Evolutionary conservation across 805 yeast species (phyloP).

Genomic region (Saturnispora ahearnii): DNA sequence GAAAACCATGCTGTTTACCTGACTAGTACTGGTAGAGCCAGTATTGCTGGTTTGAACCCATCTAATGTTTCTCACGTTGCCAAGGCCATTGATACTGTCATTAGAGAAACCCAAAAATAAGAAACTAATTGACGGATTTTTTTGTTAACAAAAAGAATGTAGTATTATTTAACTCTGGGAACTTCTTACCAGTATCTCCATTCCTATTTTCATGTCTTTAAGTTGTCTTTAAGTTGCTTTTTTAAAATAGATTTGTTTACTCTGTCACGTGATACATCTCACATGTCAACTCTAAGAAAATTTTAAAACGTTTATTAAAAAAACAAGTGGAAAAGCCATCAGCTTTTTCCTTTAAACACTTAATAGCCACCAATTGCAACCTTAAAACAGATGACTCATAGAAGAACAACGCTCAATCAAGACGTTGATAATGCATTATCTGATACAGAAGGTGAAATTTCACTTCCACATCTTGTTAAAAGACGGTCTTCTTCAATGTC

Average conservation of each 20-base stretch:
- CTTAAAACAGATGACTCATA: neutral
- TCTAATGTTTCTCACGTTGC: constrained; percentile 74
- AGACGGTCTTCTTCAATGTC: constrained; percentile 28
- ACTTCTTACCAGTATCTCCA: no score
- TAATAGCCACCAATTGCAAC: no score
- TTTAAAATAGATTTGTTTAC: no score
- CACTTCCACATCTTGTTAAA: constrained; percentile 9
- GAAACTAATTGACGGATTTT: neutral
- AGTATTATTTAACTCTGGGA: no score
- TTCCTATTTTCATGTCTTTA: no score
- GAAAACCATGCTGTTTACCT: constrained; percentile 73
- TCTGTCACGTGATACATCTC: no score
- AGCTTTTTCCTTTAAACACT: no score
- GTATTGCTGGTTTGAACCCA: constrained; percentile 87
- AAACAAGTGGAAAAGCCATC: no score
- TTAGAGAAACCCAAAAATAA: constrained; percentile 21
- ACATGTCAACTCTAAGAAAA: no score
- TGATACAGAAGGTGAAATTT: constrained; percentile 20
- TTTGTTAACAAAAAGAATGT: neutral
- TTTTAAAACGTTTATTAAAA: no score
- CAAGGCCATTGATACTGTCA: constrained; percentile 71
- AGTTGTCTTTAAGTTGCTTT: no score
- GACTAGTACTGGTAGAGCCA: constrained; percentile 78
- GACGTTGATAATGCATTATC: constrained; percentile 15
- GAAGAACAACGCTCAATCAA: constrained; percentile 1